phyloP scores from a whole-genome alignment of 371 early-diverging fungal genomes.

The Entomophthora muscae region DNA sequence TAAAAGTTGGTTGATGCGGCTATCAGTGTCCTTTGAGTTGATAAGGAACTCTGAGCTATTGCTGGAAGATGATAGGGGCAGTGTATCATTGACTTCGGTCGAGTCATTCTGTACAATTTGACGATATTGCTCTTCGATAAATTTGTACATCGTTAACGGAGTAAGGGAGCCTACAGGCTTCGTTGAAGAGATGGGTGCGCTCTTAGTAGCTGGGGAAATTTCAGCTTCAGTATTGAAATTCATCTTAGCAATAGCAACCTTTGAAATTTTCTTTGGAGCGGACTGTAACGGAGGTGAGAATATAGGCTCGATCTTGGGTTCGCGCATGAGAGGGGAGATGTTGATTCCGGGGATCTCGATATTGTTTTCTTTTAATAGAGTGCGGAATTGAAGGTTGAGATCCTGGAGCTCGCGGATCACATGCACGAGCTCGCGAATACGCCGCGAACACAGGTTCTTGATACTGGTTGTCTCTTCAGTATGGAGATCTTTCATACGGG shows the following conservation, averaged over 20 bases:
- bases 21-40: background rate
- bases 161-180: constrained; percentile 3
- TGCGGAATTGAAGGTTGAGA: background rate
- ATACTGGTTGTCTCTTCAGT: background rate
- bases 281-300: background rate
- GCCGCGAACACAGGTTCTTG: background rate
- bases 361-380: background rate
- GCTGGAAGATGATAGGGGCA: background rate
- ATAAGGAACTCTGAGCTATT: background rate
- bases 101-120: background rate
- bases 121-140: constrained; percentile 4
- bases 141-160: constrained; percentile 4
- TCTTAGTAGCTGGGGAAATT: background rate
- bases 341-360: background rate
- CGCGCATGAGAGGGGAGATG: background rate
- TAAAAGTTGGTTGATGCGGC: background rate
- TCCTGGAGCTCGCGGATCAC: constrained; percentile 1
- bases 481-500: background rate
- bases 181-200: background rate
- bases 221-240: too few relatives aligned
- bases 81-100: background rate
- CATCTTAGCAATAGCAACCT: too few relatives aligned
- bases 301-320: background rate
- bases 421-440: background rate
- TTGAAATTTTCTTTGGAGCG: background rate